Base-by-base conservation (phyloP, 495 filamentous ascomycete species). In the Astrothelium subdiscretum region DNA sequence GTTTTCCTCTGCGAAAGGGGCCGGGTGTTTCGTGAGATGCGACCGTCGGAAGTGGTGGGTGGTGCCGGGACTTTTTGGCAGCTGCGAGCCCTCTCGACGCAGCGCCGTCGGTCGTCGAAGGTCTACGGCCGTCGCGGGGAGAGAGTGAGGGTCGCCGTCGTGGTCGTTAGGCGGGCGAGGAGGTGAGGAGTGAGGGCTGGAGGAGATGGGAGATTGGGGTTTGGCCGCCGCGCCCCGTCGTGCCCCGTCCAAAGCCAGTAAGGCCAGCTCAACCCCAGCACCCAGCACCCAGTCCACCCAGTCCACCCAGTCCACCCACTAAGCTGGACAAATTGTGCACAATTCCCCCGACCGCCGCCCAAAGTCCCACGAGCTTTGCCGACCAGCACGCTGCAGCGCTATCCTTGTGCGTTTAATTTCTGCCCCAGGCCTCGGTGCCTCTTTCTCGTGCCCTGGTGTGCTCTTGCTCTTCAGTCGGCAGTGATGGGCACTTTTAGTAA, bases 31-130 rank as follows among this genome's bases (percentile, higher is more conserved):
- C 3, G n/a, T 12, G 15, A 15, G 48, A 54, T 54, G 48, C 48
- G 48, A 54, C 48, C 22, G 48, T 26, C 10, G 4, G 24, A 24
- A 15, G 29, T 27, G 48, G 48, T 20, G 48, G 29, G 20, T 3
- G 24, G 24, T 20, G 48, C 26, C 48, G 24, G 43, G 22, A 29
- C 26, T 5, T 10, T 54, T 26, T 6, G 48, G 22, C 48, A 54
- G 48, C 48, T 54, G 48, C 48, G 48, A 54, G 24, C 48, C 48
- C 48, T 54, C 48, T 54, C 48, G 29, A 15, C 48, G 48, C 48
- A 54, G 48, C 48, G 48, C 48, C 6, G 48, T 54, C 48, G 48
- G 3, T 15, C 8, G 8, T 54, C 22, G 22, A 54, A 15, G 3
- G 22, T 11, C 24, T 26, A 20, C 2, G 22, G 48, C 24, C 22